These are phyloP conservation scores for Colletotrichum sp. DNA, from an alignment of 2,329 filamentous ascomycete genomes.

Conservation along the genomic window DNA sequence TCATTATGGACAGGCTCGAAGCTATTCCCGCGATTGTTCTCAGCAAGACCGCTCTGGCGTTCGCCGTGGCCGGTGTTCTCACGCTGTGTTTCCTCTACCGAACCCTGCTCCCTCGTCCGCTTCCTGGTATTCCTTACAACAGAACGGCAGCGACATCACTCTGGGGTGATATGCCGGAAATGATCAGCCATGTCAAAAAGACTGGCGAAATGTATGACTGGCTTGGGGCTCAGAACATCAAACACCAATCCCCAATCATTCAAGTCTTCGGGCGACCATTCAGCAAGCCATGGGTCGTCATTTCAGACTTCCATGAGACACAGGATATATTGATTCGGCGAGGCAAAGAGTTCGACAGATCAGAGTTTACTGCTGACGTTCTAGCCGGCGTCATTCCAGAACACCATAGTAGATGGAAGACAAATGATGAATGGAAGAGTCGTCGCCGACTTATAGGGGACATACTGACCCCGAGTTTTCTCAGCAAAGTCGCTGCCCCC, in stretches of 20 bases:
- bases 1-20: neutral
- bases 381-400: constrained; percentile 26
- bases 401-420: constrained; percentile 35
- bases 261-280: constrained; percentile 41
- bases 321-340: constrained; percentile 37
- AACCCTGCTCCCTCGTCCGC: neutral
- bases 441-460: constrained; percentile 39
- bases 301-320: constrained; percentile 36
- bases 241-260: constrained; percentile 30
- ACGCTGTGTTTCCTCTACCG: neutral
- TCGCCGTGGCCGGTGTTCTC: neutral
- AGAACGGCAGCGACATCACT: neutral
- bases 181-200: neutral
- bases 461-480: constrained; percentile 39
- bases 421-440: constrained; percentile 35
- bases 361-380: constrained; percentile 22
- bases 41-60: neutral
- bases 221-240: constrained; percentile 29
- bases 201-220: constrained; percentile 23
- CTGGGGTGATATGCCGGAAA: constrained; percentile 9
- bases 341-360: constrained; percentile 36
- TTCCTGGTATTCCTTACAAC: constrained; percentile 16
- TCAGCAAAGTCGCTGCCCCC: constrained; percentile 24
- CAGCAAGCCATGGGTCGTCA: constrained; percentile 32
- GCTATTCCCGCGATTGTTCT: neutral